Conservation (phyloP, 257 asterid species). For the Galeopsis tetrahit region DNA sequence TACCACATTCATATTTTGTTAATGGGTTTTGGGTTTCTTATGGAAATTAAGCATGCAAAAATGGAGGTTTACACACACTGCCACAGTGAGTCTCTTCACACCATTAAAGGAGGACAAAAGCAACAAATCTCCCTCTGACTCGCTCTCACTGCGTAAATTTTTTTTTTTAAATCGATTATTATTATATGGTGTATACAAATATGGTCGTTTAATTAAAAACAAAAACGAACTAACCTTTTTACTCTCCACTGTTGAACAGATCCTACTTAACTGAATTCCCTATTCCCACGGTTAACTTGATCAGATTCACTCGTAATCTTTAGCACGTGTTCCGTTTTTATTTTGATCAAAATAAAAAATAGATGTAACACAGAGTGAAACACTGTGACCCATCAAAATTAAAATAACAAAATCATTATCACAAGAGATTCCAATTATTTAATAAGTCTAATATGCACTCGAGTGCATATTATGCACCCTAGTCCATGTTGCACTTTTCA, state of each 20-base stretch:
- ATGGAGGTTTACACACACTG: conserved; percentile 36
- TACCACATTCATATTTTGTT: no score
- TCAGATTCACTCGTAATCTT: no score
- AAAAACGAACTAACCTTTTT: conserved; percentile 22
- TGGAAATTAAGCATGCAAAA: conserved; percentile 43
- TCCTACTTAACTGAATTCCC: conserved; percentile 35
- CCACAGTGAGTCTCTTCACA: conserved; percentile 22
- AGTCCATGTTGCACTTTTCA: no score
- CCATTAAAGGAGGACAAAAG: conserved; percentile 34
- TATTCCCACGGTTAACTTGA: no score
- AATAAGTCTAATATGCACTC: no score
- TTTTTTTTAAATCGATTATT: no score
- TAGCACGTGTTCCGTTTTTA: no score
- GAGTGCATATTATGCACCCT: no score
- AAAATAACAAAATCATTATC: not conserved
- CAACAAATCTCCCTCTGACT: conserved; percentile 18
- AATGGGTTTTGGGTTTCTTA: conserved; percentile 36
- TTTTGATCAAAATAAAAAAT: no score
- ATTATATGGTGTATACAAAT: not conserved
- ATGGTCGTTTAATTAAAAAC: not conserved
- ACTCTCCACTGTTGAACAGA: conserved; percentile 38
- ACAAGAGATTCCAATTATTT: conserved; percentile 3
- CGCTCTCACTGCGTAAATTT: not conserved
- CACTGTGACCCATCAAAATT: not conserved
- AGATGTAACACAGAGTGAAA: no score